Evolutionary conservation across 768 basidiomycete species (phyloP).

Genomic region (Lentinula edodes): DNA sequence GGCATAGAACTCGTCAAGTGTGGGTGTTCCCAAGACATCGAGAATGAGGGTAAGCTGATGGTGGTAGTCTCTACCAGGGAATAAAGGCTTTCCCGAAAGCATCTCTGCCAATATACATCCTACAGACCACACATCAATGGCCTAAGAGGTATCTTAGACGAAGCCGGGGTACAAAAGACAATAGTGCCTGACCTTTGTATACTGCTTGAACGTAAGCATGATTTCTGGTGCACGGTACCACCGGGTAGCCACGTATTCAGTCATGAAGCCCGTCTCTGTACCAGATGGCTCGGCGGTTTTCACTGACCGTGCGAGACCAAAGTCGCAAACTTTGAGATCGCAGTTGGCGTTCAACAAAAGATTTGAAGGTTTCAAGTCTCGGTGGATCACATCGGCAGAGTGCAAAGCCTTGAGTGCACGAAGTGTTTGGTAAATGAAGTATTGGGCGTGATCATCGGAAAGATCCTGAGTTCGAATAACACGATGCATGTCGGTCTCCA

Average conservation of each 20-base stretch:
- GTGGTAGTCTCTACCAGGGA: slow-evolving; percentile 95
- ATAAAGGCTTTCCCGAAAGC: slow-evolving; percentile 94
- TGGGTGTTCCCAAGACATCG: slow-evolving; percentile 95
- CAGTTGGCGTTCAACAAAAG: slow-evolving; percentile 97
- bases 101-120: slow-evolving; percentile 93
- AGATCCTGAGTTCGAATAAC: slow-evolving; percentile 94
- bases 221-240: slow-evolving; percentile 99
- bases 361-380: slow-evolving; percentile 97
- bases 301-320: slow-evolving; percentile 89
- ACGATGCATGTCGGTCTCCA: slow-evolving; percentile 96
- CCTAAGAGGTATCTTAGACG: slow-evolving; percentile 30
- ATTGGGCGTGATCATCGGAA: slow-evolving; percentile 92
- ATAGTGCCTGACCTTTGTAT: slow-evolving; percentile 65
- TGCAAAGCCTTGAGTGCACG: slow-evolving; percentile 95
- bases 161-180: slow-evolving; percentile 4
- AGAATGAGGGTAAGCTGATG: slow-evolving; percentile 94
- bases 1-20: slow-evolving; percentile 95
- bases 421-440: slow-evolving; percentile 91
- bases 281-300: slow-evolving; percentile 82
- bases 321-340: slow-evolving; percentile 93
- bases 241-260: slow-evolving; percentile 95
- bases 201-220: slow-evolving; percentile 99
- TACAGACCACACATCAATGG: slow-evolving; percentile 87
- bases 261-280: slow-evolving; percentile 88
- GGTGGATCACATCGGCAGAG: slow-evolving; percentile 93